Conservation (phyloP, 495 filamentous ascomycete species). For the Podospora pseudopauciseta region DNA sequence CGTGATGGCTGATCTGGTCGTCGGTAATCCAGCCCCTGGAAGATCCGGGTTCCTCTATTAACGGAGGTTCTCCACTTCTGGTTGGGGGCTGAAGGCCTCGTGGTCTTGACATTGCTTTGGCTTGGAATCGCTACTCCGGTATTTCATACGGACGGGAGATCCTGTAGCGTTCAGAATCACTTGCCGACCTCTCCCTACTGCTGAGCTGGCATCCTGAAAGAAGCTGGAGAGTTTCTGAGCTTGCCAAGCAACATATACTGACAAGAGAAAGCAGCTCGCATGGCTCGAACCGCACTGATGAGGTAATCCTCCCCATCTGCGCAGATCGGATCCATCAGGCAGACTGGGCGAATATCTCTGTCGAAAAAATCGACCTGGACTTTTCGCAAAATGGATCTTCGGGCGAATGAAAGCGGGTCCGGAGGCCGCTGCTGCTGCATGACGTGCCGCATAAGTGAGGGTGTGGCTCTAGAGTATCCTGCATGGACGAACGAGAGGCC, state of each 20-base stretch:
- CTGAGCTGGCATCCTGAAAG: background rate
- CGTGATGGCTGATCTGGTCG: background rate
- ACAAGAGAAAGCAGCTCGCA: background rate
- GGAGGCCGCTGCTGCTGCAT: conserved; percentile 12
- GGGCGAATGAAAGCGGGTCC: conserved; percentile 23
- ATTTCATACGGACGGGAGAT: background rate
- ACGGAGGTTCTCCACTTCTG: background rate
- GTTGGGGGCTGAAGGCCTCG: background rate
- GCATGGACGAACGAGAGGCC: background rate
- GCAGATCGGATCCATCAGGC: conserved; percentile 8
- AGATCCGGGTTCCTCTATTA: background rate
- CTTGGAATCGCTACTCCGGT: background rate
- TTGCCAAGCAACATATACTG: background rate
- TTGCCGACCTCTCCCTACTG: background rate
- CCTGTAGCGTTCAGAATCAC: background rate
- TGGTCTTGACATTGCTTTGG: background rate
- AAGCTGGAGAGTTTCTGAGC: background rate
- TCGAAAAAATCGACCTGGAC: conserved; percentile 16
- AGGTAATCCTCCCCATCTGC: conserved; percentile 13
- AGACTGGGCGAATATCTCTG: conserved; percentile 6
- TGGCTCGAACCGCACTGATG: background rate
- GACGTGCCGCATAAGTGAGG: conserved; percentile 14
- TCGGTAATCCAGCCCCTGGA: background rate
- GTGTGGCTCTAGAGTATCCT: conserved; percentile 15
- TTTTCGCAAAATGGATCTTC: conserved; percentile 2